phyloP scores from a whole-genome alignment of 306 rosid genomes.

The Ormosia emarginata region DNA sequence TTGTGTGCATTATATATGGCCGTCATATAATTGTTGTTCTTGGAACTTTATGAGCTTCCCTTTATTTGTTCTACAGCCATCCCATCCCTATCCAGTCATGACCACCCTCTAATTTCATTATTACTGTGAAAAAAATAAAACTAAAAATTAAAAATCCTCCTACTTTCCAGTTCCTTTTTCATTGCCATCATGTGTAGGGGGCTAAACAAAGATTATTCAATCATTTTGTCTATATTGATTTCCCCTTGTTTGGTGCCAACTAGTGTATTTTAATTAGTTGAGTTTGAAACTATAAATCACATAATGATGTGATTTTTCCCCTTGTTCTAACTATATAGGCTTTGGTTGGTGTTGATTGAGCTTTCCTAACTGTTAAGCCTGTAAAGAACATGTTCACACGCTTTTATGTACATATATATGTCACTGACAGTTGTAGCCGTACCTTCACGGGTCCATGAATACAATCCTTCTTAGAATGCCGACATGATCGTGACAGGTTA shows the following conservation, averaged over 20 bases:
- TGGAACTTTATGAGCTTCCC: background rate
- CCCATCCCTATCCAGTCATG: constrained; percentile 13
- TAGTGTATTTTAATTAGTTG: background rate
- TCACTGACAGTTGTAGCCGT: constrained; percentile 5
- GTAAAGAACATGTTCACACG: background rate
- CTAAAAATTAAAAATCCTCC: background rate
- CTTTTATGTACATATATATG: background rate
- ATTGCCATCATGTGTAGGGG: constrained; percentile 18
- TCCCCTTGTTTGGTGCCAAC: background rate
- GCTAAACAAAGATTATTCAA: background rate
- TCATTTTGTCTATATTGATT: background rate
- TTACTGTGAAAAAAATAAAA: background rate
- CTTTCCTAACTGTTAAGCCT: background rate
- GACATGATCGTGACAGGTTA: constrained; percentile 36
- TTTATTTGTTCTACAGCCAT: constrained; percentile 3
- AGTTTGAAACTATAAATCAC: background rate
- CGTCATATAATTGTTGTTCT: constrained; percentile 28
- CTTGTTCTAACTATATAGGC: no score
- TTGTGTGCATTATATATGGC: constrained; percentile 16
- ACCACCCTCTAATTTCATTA: background rate
- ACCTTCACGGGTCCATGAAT: background rate
- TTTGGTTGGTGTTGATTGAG: background rate
- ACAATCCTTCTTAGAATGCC: background rate
- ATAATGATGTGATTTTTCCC: no score
- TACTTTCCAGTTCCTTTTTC: constrained; percentile 12